A percentile compares a stretch with the other conserved stretches of the same genome.
Conservation (phyloP, 805 yeast species). For the Starmerella riodocensis region DNA sequence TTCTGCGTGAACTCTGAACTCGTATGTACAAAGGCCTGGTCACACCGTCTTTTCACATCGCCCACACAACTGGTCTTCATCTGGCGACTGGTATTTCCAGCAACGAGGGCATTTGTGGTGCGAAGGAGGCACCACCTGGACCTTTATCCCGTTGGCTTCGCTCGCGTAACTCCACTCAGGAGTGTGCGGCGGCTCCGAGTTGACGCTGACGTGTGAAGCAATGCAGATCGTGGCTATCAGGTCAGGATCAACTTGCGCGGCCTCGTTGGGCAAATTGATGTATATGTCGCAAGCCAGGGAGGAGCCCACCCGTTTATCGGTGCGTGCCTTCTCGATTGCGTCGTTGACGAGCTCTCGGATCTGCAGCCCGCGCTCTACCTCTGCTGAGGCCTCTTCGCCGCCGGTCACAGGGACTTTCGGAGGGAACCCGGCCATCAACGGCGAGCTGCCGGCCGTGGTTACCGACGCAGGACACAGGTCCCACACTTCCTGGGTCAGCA, state of each 20-base stretch:
- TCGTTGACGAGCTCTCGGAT: constrained; percentile 40
- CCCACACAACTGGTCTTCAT: constrained; percentile 43
- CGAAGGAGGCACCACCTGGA: constrained; percentile 36
- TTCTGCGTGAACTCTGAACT: neutral
- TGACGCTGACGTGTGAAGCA: constrained; percentile 44
- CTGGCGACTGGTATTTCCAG: constrained; percentile 61
- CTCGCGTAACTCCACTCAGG: constrained; percentile 26
- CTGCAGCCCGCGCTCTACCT: constrained; percentile 29
- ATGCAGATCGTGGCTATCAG: constrained; percentile 47
- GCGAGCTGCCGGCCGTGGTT: constrained; percentile 12
- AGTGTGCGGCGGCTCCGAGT: constrained; percentile 19
- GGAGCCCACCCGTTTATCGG: constrained; percentile 34
- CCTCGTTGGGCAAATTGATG: constrained; percentile 22
- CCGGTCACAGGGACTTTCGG: neutral
- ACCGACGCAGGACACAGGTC: constrained; percentile 34
- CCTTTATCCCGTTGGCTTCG: constrained; percentile 24
- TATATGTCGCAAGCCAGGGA: constrained; percentile 46
- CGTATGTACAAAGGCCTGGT: neutral
- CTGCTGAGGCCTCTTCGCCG: constrained; percentile 28
- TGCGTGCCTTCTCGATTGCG: constrained; percentile 44
- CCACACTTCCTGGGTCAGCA: constrained; percentile 84
- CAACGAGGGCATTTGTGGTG: constrained; percentile 78
- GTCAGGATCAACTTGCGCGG: constrained; percentile 25
- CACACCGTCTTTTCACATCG: constrained; percentile 38
- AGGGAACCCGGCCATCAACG: constrained; percentile 32